These are phyloP conservation scores for Ceratobasidium sp. DNA, from an alignment of 1,284 basidiomycete species.

Conservation along the genomic window DNA sequence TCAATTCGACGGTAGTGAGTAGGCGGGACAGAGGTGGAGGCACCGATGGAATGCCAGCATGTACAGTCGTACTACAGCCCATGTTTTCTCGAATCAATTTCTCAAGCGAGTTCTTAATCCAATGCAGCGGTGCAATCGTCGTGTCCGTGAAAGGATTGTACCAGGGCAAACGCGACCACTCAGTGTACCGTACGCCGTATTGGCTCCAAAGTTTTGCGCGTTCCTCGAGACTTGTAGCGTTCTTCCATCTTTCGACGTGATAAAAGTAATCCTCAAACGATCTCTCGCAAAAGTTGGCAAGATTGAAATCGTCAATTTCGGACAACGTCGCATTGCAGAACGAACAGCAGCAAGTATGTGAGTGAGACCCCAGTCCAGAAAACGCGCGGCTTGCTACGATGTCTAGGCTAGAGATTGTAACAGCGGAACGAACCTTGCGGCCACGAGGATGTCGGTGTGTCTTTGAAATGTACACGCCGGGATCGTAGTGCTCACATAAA, in stretches of 20 bases:
- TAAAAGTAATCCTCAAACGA: background rate
- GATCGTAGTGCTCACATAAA: slow-evolving; percentile 55
- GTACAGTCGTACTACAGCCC: background rate
- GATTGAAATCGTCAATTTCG: slow-evolving; percentile 5
- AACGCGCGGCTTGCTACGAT: background rate
- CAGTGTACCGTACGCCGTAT: background rate
- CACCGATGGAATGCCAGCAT: background rate
- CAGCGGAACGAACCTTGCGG: background rate
- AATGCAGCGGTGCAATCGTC: slow-evolving; percentile 3
- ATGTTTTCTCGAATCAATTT: slow-evolving; percentile 20
- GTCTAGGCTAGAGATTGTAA: background rate
- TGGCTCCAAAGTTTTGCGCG: background rate
- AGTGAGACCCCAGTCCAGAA: background rate
- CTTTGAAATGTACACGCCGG: slow-evolving; percentile 54
- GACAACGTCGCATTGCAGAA: background rate
- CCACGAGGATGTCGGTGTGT: slow-evolving; percentile 25
- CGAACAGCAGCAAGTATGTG: background rate
- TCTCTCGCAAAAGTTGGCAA: background rate
- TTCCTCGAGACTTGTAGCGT: background rate
- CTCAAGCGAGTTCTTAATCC: slow-evolving; percentile 1
- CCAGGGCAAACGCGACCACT: slow-evolving; percentile 8
- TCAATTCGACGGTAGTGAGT: background rate
- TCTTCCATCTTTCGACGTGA: background rate
- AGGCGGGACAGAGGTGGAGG: background rate
- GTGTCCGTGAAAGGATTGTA: background rate